These are phyloP conservation scores for Coelastrella sp. DNA, from an alignment of 139 green algal genomes.

Conservation along the genomic window DNA sequence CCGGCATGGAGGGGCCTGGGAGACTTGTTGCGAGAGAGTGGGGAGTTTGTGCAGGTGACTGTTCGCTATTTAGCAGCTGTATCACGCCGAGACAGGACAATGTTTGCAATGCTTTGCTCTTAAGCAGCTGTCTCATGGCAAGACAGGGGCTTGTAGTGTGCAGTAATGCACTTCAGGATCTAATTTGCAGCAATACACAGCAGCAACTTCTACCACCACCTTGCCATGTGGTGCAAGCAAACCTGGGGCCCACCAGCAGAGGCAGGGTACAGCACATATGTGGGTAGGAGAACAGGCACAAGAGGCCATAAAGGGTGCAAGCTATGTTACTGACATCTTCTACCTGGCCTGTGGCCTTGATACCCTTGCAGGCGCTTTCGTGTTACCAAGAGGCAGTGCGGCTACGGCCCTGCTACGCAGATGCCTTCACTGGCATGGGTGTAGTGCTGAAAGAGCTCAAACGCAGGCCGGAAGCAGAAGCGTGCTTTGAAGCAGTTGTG, in stretches of 20 bases:
- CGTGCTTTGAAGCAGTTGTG: constrained; percentile 70
- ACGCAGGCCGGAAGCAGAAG: constrained; percentile 67
- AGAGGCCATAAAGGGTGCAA: background rate
- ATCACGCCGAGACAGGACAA: too few species aligned
- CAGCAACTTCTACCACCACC: too few species aligned
- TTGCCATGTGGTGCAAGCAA: too few species aligned
- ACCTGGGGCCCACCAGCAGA: too few species aligned
- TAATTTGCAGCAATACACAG: background rate
- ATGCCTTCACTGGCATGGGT: constrained; percentile 82
- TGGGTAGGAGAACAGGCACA: too few species aligned
- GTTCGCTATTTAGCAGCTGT: background rate
- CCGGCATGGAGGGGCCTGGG: constrained; percentile 85
- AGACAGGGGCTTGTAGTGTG: too few species aligned
- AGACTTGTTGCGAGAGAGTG: constrained; percentile 72
- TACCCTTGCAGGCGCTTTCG: background rate
- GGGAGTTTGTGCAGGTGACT: constrained; percentile 54
- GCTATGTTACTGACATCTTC: background rate
- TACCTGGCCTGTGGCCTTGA: background rate
- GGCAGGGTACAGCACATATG: too few species aligned
- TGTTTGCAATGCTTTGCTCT: too few species aligned
- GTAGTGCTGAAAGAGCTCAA: constrained; percentile 78
- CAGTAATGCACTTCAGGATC: too few species aligned
- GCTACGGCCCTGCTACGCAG: constrained; percentile 68
- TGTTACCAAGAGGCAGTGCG: constrained; percentile 63
- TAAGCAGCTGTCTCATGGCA: too few species aligned